A percentile compares a stretch with the other conserved stretches of the same genome.
phyloP scores from a whole-genome alignment of 2,329 filamentous ascomycete species.

The Ceratocystis ficicola region DNA sequence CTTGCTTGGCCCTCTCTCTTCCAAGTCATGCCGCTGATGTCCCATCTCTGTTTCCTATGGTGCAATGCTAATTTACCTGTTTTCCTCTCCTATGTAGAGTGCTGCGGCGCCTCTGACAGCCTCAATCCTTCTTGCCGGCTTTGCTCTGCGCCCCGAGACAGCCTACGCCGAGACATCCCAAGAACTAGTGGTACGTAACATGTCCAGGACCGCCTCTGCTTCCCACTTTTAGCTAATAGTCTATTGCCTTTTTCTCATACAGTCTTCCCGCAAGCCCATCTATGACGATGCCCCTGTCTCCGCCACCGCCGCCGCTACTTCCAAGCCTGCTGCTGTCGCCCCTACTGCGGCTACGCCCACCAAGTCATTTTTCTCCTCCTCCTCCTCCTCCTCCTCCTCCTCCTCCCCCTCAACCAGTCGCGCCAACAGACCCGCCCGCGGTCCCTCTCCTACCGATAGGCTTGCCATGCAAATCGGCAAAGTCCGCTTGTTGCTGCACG shows the following conservation, averaged over 20 bases:
- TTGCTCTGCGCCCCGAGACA: slow-evolving; percentile 37
- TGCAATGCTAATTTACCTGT: slow-evolving; percentile 6
- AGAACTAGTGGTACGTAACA: slow-evolving; percentile 21
- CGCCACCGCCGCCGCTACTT: not conserved
- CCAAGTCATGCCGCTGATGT: not conserved
- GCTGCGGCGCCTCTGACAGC: slow-evolving; percentile 43
- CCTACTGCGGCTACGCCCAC: slow-evolving; percentile 28
- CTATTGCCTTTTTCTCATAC: not conserved
- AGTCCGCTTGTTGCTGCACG: slow-evolving; percentile 69
- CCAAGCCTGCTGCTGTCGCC: slow-evolving; percentile 23
- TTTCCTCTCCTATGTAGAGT: slow-evolving; percentile 32
- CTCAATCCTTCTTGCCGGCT: slow-evolving; percentile 38
- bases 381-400: slow-evolving; percentile 26
- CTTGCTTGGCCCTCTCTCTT: not conserved
- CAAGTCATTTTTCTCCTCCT: slow-evolving; percentile 26
- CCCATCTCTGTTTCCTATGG: not conserved
- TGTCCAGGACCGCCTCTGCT: not conserved
- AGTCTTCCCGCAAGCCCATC: slow-evolving; percentile 50
- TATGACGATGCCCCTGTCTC: slow-evolving; percentile 51
- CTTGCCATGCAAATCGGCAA: slow-evolving; percentile 71
- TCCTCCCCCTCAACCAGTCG: slow-evolving; percentile 26
- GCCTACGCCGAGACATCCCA: slow-evolving; percentile 42
- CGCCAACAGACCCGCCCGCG: slow-evolving; percentile 29
- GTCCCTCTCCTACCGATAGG: slow-evolving; percentile 76
- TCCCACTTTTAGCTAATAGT: not conserved